Percentiles rank a stretch among this genome's conserved stretches.
Conservation (phyloP, 2,329 filamentous ascomycete species). For the Fusarium sp. region DNA sequence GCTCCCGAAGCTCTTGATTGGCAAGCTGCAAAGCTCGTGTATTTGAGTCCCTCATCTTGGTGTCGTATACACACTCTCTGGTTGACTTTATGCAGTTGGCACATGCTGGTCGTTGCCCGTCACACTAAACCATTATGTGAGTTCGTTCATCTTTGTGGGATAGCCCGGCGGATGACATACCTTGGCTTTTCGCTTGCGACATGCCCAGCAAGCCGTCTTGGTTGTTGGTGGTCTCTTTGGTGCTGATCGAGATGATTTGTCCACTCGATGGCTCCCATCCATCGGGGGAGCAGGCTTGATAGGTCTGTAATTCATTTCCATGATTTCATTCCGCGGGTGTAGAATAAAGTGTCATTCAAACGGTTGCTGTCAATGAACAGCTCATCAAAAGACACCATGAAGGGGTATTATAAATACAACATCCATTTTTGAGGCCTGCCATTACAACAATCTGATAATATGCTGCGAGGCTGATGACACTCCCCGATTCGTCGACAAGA, state of each 20-base stretch:
- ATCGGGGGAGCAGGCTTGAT: slow-evolving; percentile 1
- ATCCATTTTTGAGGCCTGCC: background rate
- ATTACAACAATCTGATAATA: background rate
- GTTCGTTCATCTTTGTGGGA: rapidly evolving
- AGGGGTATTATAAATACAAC: background rate
- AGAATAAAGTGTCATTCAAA: background rate
- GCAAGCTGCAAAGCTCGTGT: background rate
- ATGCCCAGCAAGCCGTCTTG: slow-evolving; percentile 18
- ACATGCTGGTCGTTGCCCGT: slow-evolving; percentile 8
- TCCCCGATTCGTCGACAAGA: background rate
- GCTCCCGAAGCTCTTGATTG: background rate
- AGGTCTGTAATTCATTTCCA: background rate
- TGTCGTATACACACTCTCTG: slow-evolving; percentile 9
- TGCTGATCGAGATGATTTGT: background rate
- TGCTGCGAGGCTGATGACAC: background rate
- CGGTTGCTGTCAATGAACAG: background rate
- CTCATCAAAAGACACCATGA: background rate
- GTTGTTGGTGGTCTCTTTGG: background rate
- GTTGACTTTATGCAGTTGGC: background rate
- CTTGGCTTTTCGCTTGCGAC: slow-evolving; percentile 12
- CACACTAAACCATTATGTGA: background rate
- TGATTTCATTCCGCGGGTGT: background rate
- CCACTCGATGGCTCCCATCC: background rate
- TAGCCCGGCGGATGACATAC: background rate
- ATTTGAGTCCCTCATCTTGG: background rate